These are phyloP conservation scores for Scortechinia acanthostroma DNA, from an alignment of 2,329 filamentous ascomycete genomes.

Conservation along the genomic window DNA sequence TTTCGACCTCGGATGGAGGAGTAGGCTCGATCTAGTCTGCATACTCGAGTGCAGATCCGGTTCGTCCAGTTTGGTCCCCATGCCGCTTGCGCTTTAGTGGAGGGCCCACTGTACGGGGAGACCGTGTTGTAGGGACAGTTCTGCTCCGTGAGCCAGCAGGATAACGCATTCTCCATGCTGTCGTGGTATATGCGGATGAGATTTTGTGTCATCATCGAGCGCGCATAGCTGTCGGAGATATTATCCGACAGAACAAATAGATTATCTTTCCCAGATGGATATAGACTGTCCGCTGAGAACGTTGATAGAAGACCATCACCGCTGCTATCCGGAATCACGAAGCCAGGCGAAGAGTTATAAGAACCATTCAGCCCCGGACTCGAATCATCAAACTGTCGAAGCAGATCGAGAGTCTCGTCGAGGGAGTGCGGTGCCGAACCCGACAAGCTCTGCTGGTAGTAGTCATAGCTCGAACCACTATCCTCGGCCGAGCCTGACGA, in stretches of 20 bases:
- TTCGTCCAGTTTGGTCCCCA: slow-evolving; percentile 28
- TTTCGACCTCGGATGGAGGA: slow-evolving; percentile 22
- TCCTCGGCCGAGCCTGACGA: background rate
- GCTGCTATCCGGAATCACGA: no score
- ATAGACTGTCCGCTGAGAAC: background rate
- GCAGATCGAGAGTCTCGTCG: background rate
- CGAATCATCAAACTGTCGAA: background rate
- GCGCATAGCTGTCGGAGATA: slow-evolving; percentile 16
- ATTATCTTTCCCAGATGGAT: background rate
- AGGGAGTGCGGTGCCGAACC: no score
- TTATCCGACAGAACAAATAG: background rate
- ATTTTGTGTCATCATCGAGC: slow-evolving; percentile 22
- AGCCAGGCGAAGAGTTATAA: no score
- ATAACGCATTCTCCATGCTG: slow-evolving; percentile 31
- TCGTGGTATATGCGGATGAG: slow-evolving; percentile 31
- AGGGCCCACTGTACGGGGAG: slow-evolving; percentile 10
- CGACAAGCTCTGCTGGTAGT: background rate
- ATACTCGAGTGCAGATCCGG: slow-evolving; percentile 31
- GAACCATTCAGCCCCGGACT: no score
- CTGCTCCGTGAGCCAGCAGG: slow-evolving; percentile 30
- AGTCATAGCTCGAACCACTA: background rate
- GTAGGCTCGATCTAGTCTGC: slow-evolving; percentile 26
- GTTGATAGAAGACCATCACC: no score
- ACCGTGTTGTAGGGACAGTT: slow-evolving; percentile 29
- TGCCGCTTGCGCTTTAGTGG: slow-evolving; percentile 11